Percentiles rank a stretch among this genome's conserved stretches.
Evolutionary conservation across 2,329 filamentous ascomycete genomes (phyloP).

Genomic region (Aspergillus calidoustus): DNA sequence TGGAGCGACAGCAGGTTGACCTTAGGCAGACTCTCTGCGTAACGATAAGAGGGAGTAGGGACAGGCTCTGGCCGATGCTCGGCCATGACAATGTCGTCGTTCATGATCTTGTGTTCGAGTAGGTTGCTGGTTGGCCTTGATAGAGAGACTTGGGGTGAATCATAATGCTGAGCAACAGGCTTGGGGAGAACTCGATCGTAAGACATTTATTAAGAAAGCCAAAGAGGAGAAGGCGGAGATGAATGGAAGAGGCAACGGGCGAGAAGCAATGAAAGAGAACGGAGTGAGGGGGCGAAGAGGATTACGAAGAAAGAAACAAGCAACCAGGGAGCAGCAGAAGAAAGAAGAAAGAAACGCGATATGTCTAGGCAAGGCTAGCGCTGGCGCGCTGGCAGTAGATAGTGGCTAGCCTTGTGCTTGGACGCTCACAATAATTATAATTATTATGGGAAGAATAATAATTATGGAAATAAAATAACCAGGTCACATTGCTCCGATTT

Average conservation of each 20-base stretch:
- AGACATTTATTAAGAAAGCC: conserved; percentile 48
- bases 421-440: conserved; percentile 6
- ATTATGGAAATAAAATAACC: conserved; percentile 16
- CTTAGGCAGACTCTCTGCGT: conserved; percentile 29
- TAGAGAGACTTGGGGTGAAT: conserved; percentile 37
- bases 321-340: conserved; percentile 14
- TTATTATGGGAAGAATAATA: conserved; percentile 12
- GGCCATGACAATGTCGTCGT: conserved; percentile 32
- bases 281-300: conserved; percentile 13
- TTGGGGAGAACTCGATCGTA: conserved; percentile 54
- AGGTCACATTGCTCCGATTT: conserved; percentile 14
- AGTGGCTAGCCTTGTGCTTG: conserved; percentile 3
- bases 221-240: conserved; percentile 5
- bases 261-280: conserved; percentile 19
- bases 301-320: conserved; percentile 19
- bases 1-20: conserved; percentile 35
- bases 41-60: conserved; percentile 22
- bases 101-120: conserved; percentile 50
- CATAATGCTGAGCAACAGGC: conserved; percentile 48
- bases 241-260: conserved; percentile 22
- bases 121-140: conserved; percentile 41
- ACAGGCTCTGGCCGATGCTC: conserved; percentile 25
- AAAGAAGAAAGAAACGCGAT: conserved; percentile 14
- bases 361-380: conserved; percentile 5
- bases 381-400: not conserved